These are phyloP conservation scores for Talaromyces sp. DNA, from an alignment of 2,329 filamentous ascomycete genomes.

Conservation along the genomic window DNA sequence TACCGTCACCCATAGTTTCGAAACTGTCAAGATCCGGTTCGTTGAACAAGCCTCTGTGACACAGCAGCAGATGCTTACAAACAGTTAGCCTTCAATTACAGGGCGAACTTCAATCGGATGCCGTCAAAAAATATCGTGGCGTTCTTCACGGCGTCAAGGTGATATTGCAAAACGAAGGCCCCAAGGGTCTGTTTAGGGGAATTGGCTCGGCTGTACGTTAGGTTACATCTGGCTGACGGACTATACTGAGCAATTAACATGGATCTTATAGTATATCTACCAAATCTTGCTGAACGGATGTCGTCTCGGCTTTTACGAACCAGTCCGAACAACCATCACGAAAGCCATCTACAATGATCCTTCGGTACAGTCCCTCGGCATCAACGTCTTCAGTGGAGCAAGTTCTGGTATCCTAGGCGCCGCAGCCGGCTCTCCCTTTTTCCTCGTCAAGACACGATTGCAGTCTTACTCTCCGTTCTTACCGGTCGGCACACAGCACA, in stretches of 20 bases:
- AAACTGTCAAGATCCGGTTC: constrained; percentile 97
- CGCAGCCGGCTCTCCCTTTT: constrained; percentile 91
- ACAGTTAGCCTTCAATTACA: constrained; percentile 79
- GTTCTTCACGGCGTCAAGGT: constrained; percentile 88
- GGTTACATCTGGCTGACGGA: constrained; percentile 1
- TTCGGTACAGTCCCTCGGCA: constrained; percentile 74
- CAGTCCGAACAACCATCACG: constrained; percentile 72
- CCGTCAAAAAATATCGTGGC: constrained; percentile 83
- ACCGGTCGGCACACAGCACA: constrained; percentile 94
- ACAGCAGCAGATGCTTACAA: neutral
- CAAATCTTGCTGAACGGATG: constrained; percentile 96
- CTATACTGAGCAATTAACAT: neutral
- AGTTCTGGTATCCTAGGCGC: constrained; percentile 86
- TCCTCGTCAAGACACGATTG: constrained; percentile 93
- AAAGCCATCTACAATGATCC: constrained; percentile 67
- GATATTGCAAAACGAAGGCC: constrained; percentile 85
- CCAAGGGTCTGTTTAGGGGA: constrained; percentile 80
- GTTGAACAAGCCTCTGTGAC: constrained; percentile 25
- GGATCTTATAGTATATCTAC: constrained; percentile 69
- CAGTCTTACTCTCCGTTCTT: constrained; percentile 91
- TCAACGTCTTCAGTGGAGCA: constrained; percentile 94
- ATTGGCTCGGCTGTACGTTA: constrained; percentile 70
- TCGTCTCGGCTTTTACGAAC: constrained; percentile 95
- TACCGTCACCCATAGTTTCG: constrained; percentile 95
- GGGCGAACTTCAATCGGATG: constrained; percentile 84